These are phyloP conservation scores for Botrytis galanthina DNA, from an alignment of 2,329 filamentous ascomycete genomes.

Conservation along the genomic window DNA sequence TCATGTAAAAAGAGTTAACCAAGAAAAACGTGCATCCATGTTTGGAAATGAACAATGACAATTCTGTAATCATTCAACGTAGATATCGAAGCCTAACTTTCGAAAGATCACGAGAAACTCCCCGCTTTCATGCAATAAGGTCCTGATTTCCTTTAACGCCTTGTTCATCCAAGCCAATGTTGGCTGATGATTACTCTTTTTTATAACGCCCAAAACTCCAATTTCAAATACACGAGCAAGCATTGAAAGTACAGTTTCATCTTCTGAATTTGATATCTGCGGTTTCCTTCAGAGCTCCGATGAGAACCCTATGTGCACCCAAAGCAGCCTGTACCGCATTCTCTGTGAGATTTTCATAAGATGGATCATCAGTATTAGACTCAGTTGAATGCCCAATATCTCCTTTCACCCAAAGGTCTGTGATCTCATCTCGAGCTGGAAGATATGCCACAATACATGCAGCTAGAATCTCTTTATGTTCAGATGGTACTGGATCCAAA, in stretches of 20 bases:
- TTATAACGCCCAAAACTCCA: slow-evolving; percentile 15
- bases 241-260: slow-evolving; percentile 19
- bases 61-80: background rate
- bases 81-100: slow-evolving; percentile 12
- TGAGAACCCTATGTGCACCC: slow-evolving; percentile 57
- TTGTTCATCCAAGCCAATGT: slow-evolving; percentile 10
- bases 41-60: background rate
- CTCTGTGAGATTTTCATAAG: slow-evolving; percentile 56
- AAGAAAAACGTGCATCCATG: background rate
- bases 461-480: slow-evolving; percentile 74
- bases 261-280: slow-evolving; percentile 41
- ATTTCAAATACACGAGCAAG: background rate
- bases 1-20: background rate
- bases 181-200: slow-evolving; percentile 2
- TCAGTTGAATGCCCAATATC: slow-evolving; percentile 44
- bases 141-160: slow-evolving; percentile 5
- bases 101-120: slow-evolving; percentile 15
- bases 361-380: slow-evolving; percentile 42
- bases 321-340: slow-evolving; percentile 62
- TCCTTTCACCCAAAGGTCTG: slow-evolving; percentile 92
- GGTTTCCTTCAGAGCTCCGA: slow-evolving; percentile 59
- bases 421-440: slow-evolving; percentile 83
- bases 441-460: slow-evolving; percentile 91
- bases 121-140: slow-evolving; percentile 1
- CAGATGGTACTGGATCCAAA: slow-evolving; percentile 77